These are phyloP conservation scores for Botryobasidium botryosum DNA, from an alignment of 768 basidiomycete genomes.

Conservation along the genomic window DNA sequence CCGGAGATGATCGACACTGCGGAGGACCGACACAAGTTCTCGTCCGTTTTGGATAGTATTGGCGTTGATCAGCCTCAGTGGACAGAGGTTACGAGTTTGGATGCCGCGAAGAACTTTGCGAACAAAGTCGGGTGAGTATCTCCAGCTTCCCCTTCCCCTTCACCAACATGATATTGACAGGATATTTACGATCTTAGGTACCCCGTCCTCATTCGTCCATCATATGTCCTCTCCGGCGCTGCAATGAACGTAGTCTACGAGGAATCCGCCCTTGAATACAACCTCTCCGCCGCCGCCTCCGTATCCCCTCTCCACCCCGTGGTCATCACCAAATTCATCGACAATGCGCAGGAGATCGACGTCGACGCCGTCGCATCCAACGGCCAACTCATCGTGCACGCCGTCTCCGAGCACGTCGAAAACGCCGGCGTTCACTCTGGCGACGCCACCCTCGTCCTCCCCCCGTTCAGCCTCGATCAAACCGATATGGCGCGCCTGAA, in stretches of 20 bases:
- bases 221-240: conserved; percentile 94
- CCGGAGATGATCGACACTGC: conserved; percentile 91
- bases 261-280: conserved; percentile 75
- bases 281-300: conserved; percentile 87
- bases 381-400: conserved; percentile 83
- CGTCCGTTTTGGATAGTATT: conserved; percentile 82
- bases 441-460: conserved; percentile 93
- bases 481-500: conserved; percentile 77
- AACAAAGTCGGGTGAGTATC: conserved; percentile 53
- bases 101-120: conserved; percentile 85
- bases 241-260: conserved; percentile 99
- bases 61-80: conserved; percentile 96
- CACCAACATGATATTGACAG: too few relatives aligned
- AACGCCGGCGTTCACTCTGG: conserved; percentile 98
- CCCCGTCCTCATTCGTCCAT: conserved; percentile 94
- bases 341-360: conserved; percentile 94
- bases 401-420: conserved; percentile 96
- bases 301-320: conserved; percentile 96
- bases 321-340: conserved; percentile 98
- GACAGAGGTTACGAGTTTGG: conserved; percentile 77
- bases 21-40: conserved; percentile 99
- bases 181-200: conserved; percentile 40
- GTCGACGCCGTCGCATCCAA: conserved; percentile 92
- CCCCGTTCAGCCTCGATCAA: conserved; percentile 67
- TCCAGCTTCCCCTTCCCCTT: neutral